Base-by-base conservation (phyloP, 2,329 filamentous ascomycete species). In the Curvularia eragrostidis region DNA sequence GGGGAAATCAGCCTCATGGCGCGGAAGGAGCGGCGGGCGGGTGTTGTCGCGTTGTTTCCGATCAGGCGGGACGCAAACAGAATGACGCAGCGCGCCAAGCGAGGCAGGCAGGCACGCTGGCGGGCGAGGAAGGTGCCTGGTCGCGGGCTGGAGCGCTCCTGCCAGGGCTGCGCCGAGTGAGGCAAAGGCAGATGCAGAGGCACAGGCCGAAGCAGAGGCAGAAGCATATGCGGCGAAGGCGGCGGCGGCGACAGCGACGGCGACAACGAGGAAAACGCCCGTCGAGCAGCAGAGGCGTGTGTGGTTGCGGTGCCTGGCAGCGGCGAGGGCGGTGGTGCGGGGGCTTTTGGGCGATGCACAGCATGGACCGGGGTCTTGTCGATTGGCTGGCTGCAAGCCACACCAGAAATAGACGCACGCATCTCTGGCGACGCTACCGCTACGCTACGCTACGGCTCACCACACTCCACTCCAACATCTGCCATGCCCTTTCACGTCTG, bases 331-430 rank as follows among this genome's bases (percentile, higher is more conserved):
- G 18, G 46, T 48, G 10, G 39, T 59, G 50, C 64, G 50, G 68
- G 73, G 71, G 67, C 67, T 71, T 68, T 63, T 61, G 54, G 63
- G 62, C 67, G 62, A 66, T 69, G 64, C 58, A 63, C 67, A 70
- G 61, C 26, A 41, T 34, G 59, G 58, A 59, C 71, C 73, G 68
- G 73, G 72, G 66, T 72, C 55, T 13, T 21, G 46, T 15, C 38
- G 58, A 69, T 74, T 75, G 71, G 68, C 69, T 70, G 43, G 74
- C 67, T 75, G 73, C 72, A 75, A 74, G 73, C 73, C 73, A 75
- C 73, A 62, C 72, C 73, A 72, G 68, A 68, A 75, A 75, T 75
- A 75, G 73, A 68, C 67, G 69, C n/a, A n/a, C n/a, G n/a, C n/a
- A n/a, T n/a, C n/a, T n/a, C n/a, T n/a, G n/a, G n/a, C n/a, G n/a